Evolutionary conservation across 352 stramenopile genomes (phyloP), one percentile per base, ranked within the genome.

Genomic region (Thalassiosira delicatula): DNA sequence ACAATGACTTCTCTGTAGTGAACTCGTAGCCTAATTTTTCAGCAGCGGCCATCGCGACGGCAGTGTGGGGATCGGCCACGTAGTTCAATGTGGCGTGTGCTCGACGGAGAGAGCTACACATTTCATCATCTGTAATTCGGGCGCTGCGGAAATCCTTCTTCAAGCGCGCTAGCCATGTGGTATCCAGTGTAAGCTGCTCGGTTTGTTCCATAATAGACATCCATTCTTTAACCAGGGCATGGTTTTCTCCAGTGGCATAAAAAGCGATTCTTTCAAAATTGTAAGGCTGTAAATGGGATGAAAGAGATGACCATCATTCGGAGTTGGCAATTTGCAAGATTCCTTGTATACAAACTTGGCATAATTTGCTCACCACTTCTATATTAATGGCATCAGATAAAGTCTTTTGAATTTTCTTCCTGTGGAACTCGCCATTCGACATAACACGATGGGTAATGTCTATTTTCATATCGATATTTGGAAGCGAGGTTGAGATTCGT

Each of bases 211-310:
- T 81, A 37, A 56, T 73, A 40, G 56, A 71, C 77, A 92, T 93
- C 85, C 87, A 93, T 21, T 72, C 40, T 77, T 81, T 70, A 14
- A 94, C 71, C 25, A 84, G 59, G 17, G 44, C 54, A 73, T 88
- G 63, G 42, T 93, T 66, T 51, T 79, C 70, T 29, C 70, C 59
- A 3, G 87, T 91, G 8, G 90, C 59, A 62, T 93, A 94, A 79
- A 87, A 94, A 3, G 92, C 72, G 12, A 94, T 76, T 21, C 90
- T 86, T 79, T 94, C 90, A 62, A 94, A 88, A 76, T 94, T 94
- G 57, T 94, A 94, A 0, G 90, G 90, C 68, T 83, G n/a, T n/a
- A n/a, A n/a, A n/a, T n/a, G n/a, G n/a, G n/a, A n/a, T n/a, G n/a
- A n/a, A n/a, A n/a, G n/a, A n/a, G n/a, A n/a, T n/a, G n/a, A 93